Evolutionary conservation across 176 grass and related monocot genomes (phyloP).

Genomic region (Tillandsia fasciculata): DNA sequence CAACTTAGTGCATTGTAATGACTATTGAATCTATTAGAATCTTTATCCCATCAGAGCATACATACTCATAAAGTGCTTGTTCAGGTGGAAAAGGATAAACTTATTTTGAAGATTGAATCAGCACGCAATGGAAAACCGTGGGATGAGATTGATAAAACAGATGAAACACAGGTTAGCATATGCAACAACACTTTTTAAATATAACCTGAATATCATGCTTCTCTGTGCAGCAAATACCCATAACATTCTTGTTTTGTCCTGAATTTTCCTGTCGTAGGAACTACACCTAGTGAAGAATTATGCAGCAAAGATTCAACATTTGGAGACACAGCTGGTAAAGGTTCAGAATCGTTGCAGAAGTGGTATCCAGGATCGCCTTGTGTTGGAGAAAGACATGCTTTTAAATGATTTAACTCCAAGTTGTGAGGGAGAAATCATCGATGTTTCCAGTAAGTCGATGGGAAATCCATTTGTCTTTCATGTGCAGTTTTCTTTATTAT

Average conservation of each 20-base stretch:
- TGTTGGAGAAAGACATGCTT: conserved; percentile 37
- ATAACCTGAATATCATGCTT: not conserved
- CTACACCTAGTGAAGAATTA: conserved; percentile 64
- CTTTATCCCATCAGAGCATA: not conserved
- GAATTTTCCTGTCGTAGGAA: conserved; percentile 32
- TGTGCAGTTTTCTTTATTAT: not conserved
- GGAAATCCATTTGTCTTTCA: not conserved
- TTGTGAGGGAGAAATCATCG: conserved; percentile 38
- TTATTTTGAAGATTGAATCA: conserved; percentile 70
- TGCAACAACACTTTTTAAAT: not conserved
- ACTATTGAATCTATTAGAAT: not conserved
- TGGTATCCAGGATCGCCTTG: conserved; percentile 37
- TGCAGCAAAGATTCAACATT: conserved; percentile 72
- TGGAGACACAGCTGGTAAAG: conserved; percentile 59
- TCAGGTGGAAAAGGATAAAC: conserved; percentile 76
- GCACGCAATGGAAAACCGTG: conserved; percentile 60
- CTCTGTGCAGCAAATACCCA: not conserved
- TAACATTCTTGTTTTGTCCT: not conserved
- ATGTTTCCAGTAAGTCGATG: conserved; percentile 38
- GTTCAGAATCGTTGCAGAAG: conserved; percentile 47
- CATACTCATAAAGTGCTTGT: conserved; percentile 14
- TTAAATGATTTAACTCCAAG: conserved; percentile 44
- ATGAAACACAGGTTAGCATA: conserved; percentile 31
- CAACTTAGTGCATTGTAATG: not conserved
- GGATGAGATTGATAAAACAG: conserved; percentile 59